Conservation (phyloP, 495 filamentous ascomycete genomes). For the Massariosphaeria phaeospora region DNA sequence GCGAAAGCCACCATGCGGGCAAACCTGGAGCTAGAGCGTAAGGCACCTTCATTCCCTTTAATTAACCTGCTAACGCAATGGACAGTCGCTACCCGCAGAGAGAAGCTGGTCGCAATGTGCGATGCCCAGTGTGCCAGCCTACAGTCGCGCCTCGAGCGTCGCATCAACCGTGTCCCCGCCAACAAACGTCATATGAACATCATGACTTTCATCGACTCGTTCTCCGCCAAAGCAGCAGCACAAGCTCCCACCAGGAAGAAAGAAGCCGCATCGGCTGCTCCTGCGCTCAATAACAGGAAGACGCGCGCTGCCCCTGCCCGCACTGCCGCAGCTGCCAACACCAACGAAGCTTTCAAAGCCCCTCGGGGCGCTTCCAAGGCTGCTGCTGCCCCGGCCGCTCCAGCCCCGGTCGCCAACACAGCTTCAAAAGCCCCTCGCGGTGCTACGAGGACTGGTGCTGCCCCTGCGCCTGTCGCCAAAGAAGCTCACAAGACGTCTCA, state of each 20-base stretch:
- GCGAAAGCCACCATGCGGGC: slow-evolving; percentile 62
- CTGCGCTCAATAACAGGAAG: slow-evolving; percentile 30
- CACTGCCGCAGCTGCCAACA: not conserved
- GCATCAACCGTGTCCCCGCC: slow-evolving; percentile 86
- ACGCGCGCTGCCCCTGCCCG: slow-evolving; percentile 24
- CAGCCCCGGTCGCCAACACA: slow-evolving; percentile 28
- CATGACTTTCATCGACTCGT: slow-evolving; percentile 67
- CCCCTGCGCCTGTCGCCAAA: no score
- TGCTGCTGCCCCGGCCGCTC: slow-evolving; percentile 10
- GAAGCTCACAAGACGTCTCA: no score
- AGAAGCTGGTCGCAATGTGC: slow-evolving; percentile 88
- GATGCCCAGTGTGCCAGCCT: slow-evolving; percentile 79
- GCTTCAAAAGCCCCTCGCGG: no score
- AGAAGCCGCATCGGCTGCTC: slow-evolving; percentile 18
- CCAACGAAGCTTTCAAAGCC: no score
- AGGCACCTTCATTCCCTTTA: not conserved
- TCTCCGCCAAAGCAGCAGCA: slow-evolving; percentile 31
- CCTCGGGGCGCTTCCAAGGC: no score
- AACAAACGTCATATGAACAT: slow-evolving; percentile 75
- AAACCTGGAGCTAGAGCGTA: slow-evolving; percentile 90
- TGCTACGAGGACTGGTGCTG: no score
- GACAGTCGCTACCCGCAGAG: slow-evolving; percentile 82
- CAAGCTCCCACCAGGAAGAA: slow-evolving; percentile 36
- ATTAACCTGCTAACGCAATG: not conserved
- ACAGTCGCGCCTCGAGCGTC: slow-evolving; percentile 81